Base-by-base conservation (phyloP, 352 stramenopile genomes). In the Pythium monospermum region DNA sequence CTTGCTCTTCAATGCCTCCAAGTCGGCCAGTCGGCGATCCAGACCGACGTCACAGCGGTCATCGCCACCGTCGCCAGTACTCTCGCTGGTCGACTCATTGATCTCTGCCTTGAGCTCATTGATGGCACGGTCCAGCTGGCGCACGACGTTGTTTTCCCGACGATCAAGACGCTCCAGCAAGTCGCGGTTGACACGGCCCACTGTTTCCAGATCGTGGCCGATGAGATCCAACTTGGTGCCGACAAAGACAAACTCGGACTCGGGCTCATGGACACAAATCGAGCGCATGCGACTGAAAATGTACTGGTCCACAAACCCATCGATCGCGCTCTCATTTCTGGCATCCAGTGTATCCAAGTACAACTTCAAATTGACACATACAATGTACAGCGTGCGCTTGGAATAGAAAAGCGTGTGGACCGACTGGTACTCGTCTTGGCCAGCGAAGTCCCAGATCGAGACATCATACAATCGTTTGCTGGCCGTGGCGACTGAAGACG, bases 401-500 rank as follows among this genome's bases (percentile, higher is more conserved):
- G 55, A 53, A 18, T 49, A 63, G 27, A 63, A 57, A n/a, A 57
- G 31, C 4, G 55, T 39, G 35, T 63, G 54, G 2, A 36, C 41
- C 2, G 33, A 16, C 13, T 61, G 46, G 33, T 61, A 61, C n/a
- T 15, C 16, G 11, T 35, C 48, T 47, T 60, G 19, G 6, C 53
- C 53, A 4, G 53, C 53, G 21, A 50, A 61, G 30, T 63, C 55
- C 55, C 55, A 63, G 3, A 63, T 44, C 33, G 41, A 48, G 22
- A 63, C 40, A 25, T 51, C 39, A 33, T 62, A 35, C 3, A 31
- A 46, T 13, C 39, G 49, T 11, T n/a, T 3, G 11, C 15, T 18
- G 1, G 3, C 33, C 2, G 21, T 27, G 15, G 3, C 8, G n/a
- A 16, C 22, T 1, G 11, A n/a, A 6, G 5, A 16, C 0, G n/a